A percentile compares a stretch with the other conserved stretches of the same genome.
phyloP scores from a whole-genome alignment of 169 alveolate genomes.

The Plasmodium billcollinsi region DNA sequence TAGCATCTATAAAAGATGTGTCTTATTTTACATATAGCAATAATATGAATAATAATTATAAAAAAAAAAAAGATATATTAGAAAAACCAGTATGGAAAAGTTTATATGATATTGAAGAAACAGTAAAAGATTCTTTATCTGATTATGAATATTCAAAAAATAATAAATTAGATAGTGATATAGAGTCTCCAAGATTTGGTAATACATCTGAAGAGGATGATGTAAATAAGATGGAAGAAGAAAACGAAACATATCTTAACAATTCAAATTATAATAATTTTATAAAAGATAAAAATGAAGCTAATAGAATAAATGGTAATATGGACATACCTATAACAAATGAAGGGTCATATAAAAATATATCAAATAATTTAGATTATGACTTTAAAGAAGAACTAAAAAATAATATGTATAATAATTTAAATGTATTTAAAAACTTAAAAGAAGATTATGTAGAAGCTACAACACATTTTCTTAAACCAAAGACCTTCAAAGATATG shows the following conservation, averaged over 20 bases:
- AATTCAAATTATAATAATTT: neutral
- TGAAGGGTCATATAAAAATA: constrained; percentile 6
- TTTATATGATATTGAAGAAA: constrained; percentile 61
- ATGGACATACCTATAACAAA: neutral
- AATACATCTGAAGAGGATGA: constrained; percentile 39
- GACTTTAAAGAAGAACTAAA: constrained; percentile 55
- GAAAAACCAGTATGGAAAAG: constrained; percentile 74
- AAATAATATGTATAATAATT: constrained; percentile 64
- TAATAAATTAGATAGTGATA: constrained; percentile 21
- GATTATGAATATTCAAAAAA: constrained; percentile 61
- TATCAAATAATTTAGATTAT: constrained; percentile 27
- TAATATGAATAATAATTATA: constrained; percentile 21
- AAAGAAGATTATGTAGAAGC: constrained; percentile 50
- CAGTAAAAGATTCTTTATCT: constrained; percentile 60
- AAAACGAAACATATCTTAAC: constrained; percentile 1
- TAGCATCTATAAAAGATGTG: constrained; percentile 59
- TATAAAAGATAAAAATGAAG: neutral
- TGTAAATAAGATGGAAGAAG: neutral
- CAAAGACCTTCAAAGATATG: constrained; percentile 54
- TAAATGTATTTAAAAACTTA: constrained; percentile 33
- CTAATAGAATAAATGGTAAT: neutral
- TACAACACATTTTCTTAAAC: constrained; percentile 57
- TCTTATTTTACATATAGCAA: constrained; percentile 48
- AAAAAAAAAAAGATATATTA: constrained; percentile 40
- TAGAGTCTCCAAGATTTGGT: constrained; percentile 73